Conservation (phyloP, 805 yeast species). For the Yarrowia hollandica region DNA sequence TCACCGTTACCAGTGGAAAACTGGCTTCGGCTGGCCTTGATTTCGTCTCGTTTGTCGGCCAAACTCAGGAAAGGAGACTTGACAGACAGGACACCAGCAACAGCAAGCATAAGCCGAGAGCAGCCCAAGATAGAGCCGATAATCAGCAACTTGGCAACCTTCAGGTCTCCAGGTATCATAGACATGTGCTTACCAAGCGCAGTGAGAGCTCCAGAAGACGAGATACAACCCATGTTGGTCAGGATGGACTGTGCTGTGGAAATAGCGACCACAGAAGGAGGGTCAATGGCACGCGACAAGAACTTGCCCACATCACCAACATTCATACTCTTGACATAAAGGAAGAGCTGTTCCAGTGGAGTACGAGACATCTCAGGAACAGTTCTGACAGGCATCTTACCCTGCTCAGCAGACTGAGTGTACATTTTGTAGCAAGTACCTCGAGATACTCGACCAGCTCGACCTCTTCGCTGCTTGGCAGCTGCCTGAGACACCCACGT, state of each 20-base stretch:
- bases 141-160: constrained; percentile 77
- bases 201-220: constrained; percentile 54
- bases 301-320: constrained; percentile 68
- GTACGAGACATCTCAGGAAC: constrained; percentile 87
- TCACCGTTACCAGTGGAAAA: constrained; percentile 65
- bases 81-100: constrained; percentile 73
- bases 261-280: constrained; percentile 63
- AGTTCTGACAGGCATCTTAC: constrained; percentile 66
- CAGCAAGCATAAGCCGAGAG: constrained; percentile 69
- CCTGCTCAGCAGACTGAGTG: constrained; percentile 59
- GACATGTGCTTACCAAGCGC: constrained; percentile 79
- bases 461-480: constrained; percentile 86
- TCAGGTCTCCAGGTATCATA: constrained; percentile 78
- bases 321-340: constrained; percentile 88
- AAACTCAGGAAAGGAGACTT: constrained; percentile 72
- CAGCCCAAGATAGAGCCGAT: constrained; percentile 83
- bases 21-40: constrained; percentile 45
- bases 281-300: constrained; percentile 73
- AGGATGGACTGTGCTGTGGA: constrained; percentile 53
- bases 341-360: constrained; percentile 76
- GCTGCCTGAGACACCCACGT: constrained; percentile 90
- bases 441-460: constrained; percentile 92
- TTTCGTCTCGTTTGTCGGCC: constrained; percentile 62
- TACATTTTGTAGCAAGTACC: constrained; percentile 83
- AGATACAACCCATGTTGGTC: constrained; percentile 72